phyloP scores from a whole-genome alignment of 148 eudicot genomes.

The Rhododendron molle region DNA sequence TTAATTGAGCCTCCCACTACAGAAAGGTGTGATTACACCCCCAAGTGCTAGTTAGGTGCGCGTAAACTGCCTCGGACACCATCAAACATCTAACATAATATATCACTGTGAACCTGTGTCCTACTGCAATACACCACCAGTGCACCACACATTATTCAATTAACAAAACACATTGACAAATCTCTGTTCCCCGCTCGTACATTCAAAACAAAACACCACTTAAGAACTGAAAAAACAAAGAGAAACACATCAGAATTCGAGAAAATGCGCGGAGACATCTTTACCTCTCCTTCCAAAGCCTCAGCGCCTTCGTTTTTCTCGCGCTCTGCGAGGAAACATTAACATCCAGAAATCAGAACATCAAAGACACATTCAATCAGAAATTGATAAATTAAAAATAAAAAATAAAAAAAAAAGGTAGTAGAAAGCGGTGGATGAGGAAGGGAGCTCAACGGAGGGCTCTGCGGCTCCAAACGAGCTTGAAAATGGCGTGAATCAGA shows the following conservation, averaged over 20 bases:
- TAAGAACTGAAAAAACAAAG: background rate
- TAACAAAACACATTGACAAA: background rate
- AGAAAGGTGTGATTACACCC: background rate
- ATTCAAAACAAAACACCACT: background rate
- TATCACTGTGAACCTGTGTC: background rate
- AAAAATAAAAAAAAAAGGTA: background rate
- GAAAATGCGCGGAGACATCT: background rate
- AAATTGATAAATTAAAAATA: background rate
- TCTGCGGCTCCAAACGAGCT: conserved; percentile 64
- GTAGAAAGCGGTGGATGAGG: background rate
- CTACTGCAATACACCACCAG: background rate
- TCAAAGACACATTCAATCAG: background rate
- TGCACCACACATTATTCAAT: background rate
- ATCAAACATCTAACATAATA: no score
- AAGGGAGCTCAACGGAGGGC: conserved; percentile 42
- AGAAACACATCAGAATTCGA: background rate
- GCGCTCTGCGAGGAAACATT: conserved; percentile 36
- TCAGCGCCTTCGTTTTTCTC: conserved; percentile 56
- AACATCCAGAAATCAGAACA: background rate
- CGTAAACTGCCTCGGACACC: background rate
- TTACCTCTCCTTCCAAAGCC: conserved; percentile 40
- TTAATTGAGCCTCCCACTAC: background rate
- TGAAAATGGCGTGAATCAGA: conserved; percentile 78
- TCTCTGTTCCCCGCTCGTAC: background rate
- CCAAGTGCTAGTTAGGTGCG: background rate